phyloP scores from a whole-genome alignment of 768 basidiomycete species.

The Lanmaoa pseudosensibilis region DNA sequence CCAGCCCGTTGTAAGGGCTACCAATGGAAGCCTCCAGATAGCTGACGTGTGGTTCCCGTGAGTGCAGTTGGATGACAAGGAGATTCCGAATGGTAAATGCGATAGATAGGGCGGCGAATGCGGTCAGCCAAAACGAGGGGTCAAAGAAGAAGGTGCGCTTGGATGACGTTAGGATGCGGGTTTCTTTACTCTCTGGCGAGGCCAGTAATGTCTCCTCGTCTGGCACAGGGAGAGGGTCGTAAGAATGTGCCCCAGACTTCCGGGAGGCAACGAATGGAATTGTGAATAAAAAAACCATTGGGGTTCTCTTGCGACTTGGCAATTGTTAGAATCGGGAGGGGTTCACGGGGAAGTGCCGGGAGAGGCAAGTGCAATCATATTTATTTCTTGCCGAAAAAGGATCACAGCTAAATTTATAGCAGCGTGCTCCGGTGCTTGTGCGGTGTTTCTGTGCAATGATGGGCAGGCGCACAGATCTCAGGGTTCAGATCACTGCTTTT shows the following conservation, averaged over 20 bases:
- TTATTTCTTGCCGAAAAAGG: not conserved
- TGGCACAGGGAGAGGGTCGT: constrained; percentile 10
- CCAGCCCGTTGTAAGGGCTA: constrained; percentile 26
- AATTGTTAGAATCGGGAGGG: not conserved
- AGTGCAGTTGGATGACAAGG: constrained; percentile 10
- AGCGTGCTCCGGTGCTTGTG: not conserved
- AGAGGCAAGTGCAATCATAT: not conserved
- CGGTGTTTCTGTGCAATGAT: constrained; percentile 5
- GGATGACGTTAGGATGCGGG: not conserved
- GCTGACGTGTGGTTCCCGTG: not conserved
- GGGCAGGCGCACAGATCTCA: not conserved
- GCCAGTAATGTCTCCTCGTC: constrained; percentile 19
- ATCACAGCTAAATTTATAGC: not conserved
- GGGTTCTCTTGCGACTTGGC: not conserved
- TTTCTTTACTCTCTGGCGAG: not conserved
- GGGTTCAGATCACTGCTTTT: not conserved
- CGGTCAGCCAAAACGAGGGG: constrained; percentile 20
- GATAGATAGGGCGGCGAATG: constrained; percentile 18
- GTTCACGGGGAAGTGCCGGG: not conserved
- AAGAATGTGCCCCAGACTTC: constrained; percentile 6
- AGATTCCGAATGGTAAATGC: constrained; percentile 23
- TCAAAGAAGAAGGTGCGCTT: constrained; percentile 7
- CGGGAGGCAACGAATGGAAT: not conserved
- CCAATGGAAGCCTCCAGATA: constrained; percentile 13
- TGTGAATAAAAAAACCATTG: constrained; percentile 7